Evolutionary conservation across 108 stramenopile genomes (phyloP).

Genomic region (Craspedostauros australis): DNA sequence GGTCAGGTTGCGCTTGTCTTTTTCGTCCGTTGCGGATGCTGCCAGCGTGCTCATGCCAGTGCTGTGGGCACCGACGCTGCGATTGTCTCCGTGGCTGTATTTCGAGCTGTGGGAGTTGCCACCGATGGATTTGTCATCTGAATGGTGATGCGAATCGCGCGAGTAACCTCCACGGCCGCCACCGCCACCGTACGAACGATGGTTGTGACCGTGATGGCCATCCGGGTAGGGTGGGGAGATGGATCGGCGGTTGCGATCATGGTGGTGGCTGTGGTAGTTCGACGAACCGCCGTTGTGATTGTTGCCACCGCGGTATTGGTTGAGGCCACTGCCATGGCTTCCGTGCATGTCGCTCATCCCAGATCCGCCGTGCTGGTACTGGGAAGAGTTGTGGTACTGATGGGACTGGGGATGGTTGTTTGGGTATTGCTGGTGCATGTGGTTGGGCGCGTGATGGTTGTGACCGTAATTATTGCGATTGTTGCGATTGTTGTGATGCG

Average conservation of each 20-base stretch:
- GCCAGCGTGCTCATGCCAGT: not conserved
- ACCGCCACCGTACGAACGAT: not conserved
- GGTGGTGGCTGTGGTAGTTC: too few relatives aligned
- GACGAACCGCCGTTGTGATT: too few relatives aligned
- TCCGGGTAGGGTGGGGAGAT: too few relatives aligned
- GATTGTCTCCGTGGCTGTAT: too few relatives aligned
- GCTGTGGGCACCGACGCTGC: conserved; percentile 11
- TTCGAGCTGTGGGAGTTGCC: too few relatives aligned
- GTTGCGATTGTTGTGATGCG: not conserved
- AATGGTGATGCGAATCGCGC: too few relatives aligned
- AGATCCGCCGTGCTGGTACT: too few relatives aligned
- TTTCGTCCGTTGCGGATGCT: conserved; percentile 8
- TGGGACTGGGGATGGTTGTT: not conserved
- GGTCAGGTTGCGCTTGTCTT: conserved; percentile 29
- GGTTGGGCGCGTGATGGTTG: not conserved
- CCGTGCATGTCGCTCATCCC: too few relatives aligned
- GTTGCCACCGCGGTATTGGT: too few relatives aligned
- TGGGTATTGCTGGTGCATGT: not conserved
- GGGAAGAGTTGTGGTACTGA: not conserved
- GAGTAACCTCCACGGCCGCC: conserved; percentile 5
- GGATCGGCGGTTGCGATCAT: too few relatives aligned
- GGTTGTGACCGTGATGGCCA: conserved; percentile 3
- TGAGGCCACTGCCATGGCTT: too few relatives aligned
- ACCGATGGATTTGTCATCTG: too few relatives aligned
- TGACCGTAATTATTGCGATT: conserved; percentile 2